Evolutionary conservation across 2,329 filamentous ascomycete genomes (phyloP), one percentile per base, ranked within the genome.

Genomic region (Thielaviopsis populi): DNA sequence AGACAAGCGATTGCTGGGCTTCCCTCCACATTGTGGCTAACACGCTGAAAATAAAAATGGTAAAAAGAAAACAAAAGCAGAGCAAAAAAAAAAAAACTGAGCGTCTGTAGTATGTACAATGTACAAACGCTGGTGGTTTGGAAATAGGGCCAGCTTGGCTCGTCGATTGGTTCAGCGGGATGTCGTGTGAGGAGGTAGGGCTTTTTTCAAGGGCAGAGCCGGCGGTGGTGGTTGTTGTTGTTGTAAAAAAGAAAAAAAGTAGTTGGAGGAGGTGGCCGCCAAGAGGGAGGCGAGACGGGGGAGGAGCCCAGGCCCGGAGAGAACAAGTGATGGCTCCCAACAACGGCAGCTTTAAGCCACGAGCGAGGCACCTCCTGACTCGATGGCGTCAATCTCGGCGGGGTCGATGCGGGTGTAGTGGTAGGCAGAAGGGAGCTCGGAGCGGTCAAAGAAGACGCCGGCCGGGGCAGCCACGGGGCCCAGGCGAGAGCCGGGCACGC

Each of bases 381-480:
- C 91, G 71, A 99, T 83, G 24, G 91, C 91, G 75, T 97, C 94
- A 66, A 99, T 99, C 82, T 99, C 94, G 53, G 85, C 85, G 69
- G 85, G 75, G 43, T 83, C 86, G 76, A 91, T 88, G 13, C 84
- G 81, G 59, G 83, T 78, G 68, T 90, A 83, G 71, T 86, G 84
- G 82, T 96, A 99, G 70, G 92, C 84, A 67, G 79, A 73, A 19
- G 94, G 92, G 27, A 99, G 84, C 76, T 99, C 88, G 69, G 84
- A 88, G 69, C 91, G 84, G 75, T 97, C 94, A 73, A 96, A 96
- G 75, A 81, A 90, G 74, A 89, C 78, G 69, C 92, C 92, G 70
- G 83, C 75, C 66, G 81, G 80, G 43, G 91, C 81, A 69, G 81
- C 73, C 67, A 97, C 79, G 13, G 88, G 76, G 58, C 92, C 91